Evolutionary conservation across 306 rosid genomes (phyloP).

Genomic region (Fragaria vesca): DNA sequence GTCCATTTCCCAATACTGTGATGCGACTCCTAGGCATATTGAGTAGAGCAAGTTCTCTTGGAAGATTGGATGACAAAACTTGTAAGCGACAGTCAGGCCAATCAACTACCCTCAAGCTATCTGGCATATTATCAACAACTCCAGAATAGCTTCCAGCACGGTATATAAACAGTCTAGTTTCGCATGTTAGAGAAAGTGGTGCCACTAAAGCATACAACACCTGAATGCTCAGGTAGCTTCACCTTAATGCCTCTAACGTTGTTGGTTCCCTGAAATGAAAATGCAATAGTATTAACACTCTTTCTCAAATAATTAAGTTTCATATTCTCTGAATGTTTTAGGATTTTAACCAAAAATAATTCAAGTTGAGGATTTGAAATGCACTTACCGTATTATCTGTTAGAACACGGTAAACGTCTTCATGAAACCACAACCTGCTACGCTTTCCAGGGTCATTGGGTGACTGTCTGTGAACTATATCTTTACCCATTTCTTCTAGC

Average conservation of each 20-base stretch:
- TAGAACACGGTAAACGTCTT: constrained; percentile 24
- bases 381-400: background rate
- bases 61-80: constrained; percentile 33
- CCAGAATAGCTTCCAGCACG: constrained; percentile 21
- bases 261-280: background rate
- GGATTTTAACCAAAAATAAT: background rate
- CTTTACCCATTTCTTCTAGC: constrained; percentile 37
- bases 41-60: constrained; percentile 28
- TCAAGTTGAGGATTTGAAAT: too few relatives aligned
- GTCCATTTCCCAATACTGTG: too few relatives aligned
- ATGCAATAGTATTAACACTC: constrained; percentile 22
- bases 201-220: constrained; percentile 20
- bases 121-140: constrained; percentile 27
- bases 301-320: background rate
- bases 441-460: constrained; percentile 19
- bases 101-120: background rate
- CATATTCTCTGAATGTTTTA: too few relatives aligned
- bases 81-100: background rate
- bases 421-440: constrained; percentile 27
- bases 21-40: constrained; percentile 22
- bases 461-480: constrained; percentile 23
- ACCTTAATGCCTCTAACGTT: background rate
- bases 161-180: constrained; percentile 18
- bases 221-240: background rate
- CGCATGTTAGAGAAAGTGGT: constrained; percentile 25